Conservation (phyloP, 2,329 filamentous ascomycete species). For the Sporothrix pallida region DNA sequence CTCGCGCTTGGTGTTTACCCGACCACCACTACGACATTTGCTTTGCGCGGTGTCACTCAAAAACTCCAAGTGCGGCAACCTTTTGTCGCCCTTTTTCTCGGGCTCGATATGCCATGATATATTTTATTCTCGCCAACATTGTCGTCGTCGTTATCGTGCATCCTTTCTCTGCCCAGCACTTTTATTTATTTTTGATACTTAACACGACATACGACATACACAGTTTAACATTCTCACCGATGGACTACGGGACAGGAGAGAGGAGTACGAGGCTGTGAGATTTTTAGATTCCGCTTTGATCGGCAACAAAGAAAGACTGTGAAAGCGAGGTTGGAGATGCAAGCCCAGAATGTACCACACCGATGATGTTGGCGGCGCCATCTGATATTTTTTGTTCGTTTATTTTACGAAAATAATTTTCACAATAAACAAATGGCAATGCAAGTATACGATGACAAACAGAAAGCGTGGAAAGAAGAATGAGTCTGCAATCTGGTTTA, state of each 20-base stretch:
- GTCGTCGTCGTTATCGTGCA: not conserved
- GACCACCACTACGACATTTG: not conserved
- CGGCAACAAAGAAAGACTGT: not conserved
- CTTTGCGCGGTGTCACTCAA: conserved; percentile 6
- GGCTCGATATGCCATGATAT: not conserved
- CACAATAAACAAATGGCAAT: not conserved
- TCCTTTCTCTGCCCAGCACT: not conserved
- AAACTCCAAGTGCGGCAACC: too few species aligned
- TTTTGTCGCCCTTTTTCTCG: too few species aligned
- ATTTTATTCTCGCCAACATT: not conserved
- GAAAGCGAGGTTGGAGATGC: not conserved
- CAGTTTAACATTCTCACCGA: not conserved
- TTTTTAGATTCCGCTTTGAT: not conserved
- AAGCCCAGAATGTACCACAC: too few species aligned
- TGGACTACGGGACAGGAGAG: not conserved
- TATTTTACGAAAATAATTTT: not conserved
- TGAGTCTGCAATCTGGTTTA: not conserved
- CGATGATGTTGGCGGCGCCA: too few species aligned
- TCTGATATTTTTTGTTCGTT: not conserved
- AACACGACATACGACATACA: too few species aligned
- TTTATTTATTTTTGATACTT: not conserved
- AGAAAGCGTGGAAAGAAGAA: not conserved
- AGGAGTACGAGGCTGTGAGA: not conserved
- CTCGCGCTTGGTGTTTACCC: conserved; percentile 21
- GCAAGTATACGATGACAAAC: not conserved